Evolutionary conservation across 495 filamentous ascomycete species (phyloP), one percentile per base, ranked within the genome.

Genomic region (Trichoderma erinaceum): DNA sequence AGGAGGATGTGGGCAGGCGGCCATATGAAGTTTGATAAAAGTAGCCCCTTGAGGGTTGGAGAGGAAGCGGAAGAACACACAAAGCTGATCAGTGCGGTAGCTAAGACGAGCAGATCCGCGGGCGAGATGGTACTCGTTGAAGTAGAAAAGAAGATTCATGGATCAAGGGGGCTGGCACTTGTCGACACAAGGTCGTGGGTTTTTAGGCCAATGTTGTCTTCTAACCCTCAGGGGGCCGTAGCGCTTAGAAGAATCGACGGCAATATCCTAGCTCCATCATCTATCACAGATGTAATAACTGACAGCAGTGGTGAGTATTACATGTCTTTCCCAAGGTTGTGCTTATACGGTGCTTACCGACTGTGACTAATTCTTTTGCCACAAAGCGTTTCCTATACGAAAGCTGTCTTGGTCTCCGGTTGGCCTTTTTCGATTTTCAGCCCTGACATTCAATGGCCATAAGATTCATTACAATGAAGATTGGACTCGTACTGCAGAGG

Each of bases 1-100:
- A 75, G 87, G 27, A 83, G 88, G 16, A 89, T 90, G 87, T 90
- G 88, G 88, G 87, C 88, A 1, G 88, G 87, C 25, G 88, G 88
- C 0, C 77, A 83, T 68, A 78, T 88, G 29, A 65, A 71, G n/a
- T 88, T 84, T 85, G 32, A 50, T 32, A 41, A 1, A 8, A 43
- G 35, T 13, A 21, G 23, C 18, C 63, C 41, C 21, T 23, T 71
- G 44, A 65, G 67, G 12, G 79, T 88, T 0, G 87, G 86, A 3
- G 81, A 87, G 52, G 68, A 76, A 11, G 84, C 85, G 8, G 76
- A 71, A n/a, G 87, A 89, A 74, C 82, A 76, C n/a, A 88, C 86
- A 11, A 77, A 74, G 67, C 77, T 89, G 27, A 64, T 86, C 2
- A 79, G 75, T 44, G 83, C 81, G 0, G 81, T 80, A 70, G 71